Conservation (phyloP, 169 alveolate genomes). For the Miamiensis avidus region DNA sequence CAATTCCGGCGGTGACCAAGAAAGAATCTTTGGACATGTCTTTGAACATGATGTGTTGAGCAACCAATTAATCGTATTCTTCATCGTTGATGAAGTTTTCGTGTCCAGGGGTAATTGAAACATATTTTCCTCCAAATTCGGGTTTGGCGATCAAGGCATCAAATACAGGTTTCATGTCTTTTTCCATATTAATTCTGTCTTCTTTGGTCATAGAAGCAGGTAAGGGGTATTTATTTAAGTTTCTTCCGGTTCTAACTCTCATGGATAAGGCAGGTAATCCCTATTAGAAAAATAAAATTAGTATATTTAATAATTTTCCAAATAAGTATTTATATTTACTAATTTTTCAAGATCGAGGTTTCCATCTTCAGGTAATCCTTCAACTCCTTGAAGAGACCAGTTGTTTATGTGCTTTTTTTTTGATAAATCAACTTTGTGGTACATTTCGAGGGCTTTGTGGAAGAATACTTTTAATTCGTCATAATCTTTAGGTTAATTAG, state of each 20-base stretch:
- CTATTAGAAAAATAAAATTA: background rate
- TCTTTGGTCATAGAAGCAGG: constrained; percentile 37
- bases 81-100: constrained; percentile 15
- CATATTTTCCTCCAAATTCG: background rate
- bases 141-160: constrained; percentile 13
- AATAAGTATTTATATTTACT: background rate
- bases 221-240: constrained; percentile 40
- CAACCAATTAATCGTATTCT: constrained; percentile 37
- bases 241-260: constrained; percentile 51
- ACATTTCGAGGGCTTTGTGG: background rate
- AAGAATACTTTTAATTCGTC: background rate
- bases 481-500: background rate
- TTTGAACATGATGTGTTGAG: constrained; percentile 48
- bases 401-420: background rate
- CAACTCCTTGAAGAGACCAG: background rate
- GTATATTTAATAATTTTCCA: no score
- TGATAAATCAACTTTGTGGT: background rate
- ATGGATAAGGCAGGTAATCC: background rate
- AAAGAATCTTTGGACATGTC: constrained; percentile 34
- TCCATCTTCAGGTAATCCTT: background rate
- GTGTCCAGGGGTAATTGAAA: constrained; percentile 19
- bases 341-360: background rate
- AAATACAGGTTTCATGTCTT: background rate
- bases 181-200: constrained; percentile 32
- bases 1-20: constrained; percentile 38